Evolutionary conservation across 2,329 filamentous ascomycete genomes (phyloP), one percentile per base, ranked within the genome.

Genomic region (Rhytidhysteron rufulum): DNA sequence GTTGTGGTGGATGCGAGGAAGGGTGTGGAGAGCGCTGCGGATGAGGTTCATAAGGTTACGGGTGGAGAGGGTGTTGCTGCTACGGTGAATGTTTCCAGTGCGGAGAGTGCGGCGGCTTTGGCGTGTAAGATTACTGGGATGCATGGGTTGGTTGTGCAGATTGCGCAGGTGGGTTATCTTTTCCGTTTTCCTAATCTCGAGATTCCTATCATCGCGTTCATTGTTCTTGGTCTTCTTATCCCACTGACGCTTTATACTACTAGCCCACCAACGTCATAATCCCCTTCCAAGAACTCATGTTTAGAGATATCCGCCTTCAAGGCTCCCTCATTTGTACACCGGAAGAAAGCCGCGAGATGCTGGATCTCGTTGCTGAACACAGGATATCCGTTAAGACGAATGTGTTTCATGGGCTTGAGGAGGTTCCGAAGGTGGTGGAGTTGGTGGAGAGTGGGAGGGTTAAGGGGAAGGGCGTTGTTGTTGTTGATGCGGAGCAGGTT

Each of bases 71-170:
- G 78, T 1, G 78, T 70, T 1, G 70, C 78, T 40, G 72, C 72
- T 1, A 72, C 77, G 0, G 55, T 83, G 10, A 74, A 74, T 34
- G 54, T 82, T 1, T 70, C 70, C n/a, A 78, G 82, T 45, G 72
- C 74, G 15, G 55, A 65, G 2, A 60, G 59, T 0, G 72, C 78
- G 2, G 71, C 75, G 30, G 75, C 68, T 4, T 57, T 72, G 17
- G 72, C 69, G 0, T 78, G 74, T 38, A 77, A 77, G 0, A 63
- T 80, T 1, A 83, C 79, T 0, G 73, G 69, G 51, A 80, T 76
- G 70, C 79, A 83, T 51, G 78, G 77, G 2, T 70, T 65, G 0
- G 65, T 81, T 52, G 65, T 82, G 2, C 77, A 82, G 55, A 72
- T 82, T 34, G 78, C 77, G n/a, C 78, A 80, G 58, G 16, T 55